Conservation (phyloP, 371 early-diverging fungal genomes). For the Rhizopus delemar region DNA sequence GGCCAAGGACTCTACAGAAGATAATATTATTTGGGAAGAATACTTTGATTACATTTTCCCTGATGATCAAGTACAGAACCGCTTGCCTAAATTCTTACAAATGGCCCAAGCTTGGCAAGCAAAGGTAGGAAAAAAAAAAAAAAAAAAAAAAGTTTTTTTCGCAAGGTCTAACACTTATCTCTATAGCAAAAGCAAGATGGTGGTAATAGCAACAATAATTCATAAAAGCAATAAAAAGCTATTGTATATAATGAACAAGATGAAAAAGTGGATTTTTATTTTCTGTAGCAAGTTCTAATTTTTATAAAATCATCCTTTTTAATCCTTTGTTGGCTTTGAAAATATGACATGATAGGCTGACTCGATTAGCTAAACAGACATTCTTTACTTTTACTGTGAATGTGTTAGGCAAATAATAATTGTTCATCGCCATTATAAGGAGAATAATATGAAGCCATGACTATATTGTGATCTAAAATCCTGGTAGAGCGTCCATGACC, state of each 20-base stretch:
- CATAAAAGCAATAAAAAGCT: not conserved
- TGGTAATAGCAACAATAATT: no score
- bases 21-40: conserved; percentile 84
- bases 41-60: conserved; percentile 98
- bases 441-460: conserved; percentile 51
- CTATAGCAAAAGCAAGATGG: no score
- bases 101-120: conserved; percentile 91
- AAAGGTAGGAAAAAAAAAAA: not conserved
- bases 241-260: not conserved
- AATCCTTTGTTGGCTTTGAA: not conserved
- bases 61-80: conserved; percentile 82
- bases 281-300: not conserved
- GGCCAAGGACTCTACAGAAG: conserved; percentile 60
- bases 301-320: not conserved
- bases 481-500: conserved; percentile 61
- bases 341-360: conserved; percentile 17
- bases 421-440: conserved; percentile 43
- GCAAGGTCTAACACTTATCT: no score
- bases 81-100: conserved; percentile 85
- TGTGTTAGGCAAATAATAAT: conserved; percentile 21
- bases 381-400: conserved; percentile 16
- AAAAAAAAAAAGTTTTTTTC: no score
- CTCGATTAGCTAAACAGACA: conserved; percentile 1
- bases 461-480: conserved; percentile 2
- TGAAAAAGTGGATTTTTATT: not conserved